Base-by-base conservation (phyloP, 106 monocot genomes). In the Amphibolis antarctica region DNA sequence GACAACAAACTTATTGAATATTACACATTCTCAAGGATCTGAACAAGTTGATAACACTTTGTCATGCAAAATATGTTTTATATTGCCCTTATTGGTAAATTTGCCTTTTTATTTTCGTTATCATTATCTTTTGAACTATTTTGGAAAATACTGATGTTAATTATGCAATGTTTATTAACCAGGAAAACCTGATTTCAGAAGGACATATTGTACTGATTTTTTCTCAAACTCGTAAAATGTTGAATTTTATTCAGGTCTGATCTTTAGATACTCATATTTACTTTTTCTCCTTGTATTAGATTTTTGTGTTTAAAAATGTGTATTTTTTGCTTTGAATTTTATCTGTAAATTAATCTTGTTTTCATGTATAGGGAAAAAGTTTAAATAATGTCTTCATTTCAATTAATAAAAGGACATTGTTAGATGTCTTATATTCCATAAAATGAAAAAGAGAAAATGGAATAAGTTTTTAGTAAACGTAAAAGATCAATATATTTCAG, bases 171-270 rank as follows among this genome's bases (percentile, higher is more conserved):
- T 44, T 28, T 71, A 17, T 66, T 42, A 74, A 45, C 49, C 86
- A 98, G 98, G 81, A 82, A 30, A 91, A 91, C 28, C 72, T 98
- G 55, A 24, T 91, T 66, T 56, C 49, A 44, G 98, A 83, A 66
- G 85, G 87, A 1, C 98, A 98, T 46, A 49, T 44, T 54, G 77
- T 90, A 11, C 66, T 98, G 44, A 91, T 98, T 53, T 98, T 98
- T 68, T 98, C 98, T n/a, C 98, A 98, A 67, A 87, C 98, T 72
- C 84, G 91, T 46, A 98, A 98, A 85, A 98, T 98, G 98, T 68
- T 98, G 46, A 88, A 91, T 79, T 71, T 85, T 63, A 77, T 98
- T 50, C 84, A 98, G 90, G 98, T 91, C 46, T 28, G 44, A 50
- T 71, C 23, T 58, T 6, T 28, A 10, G 3, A 49, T 49, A 4